Base-by-base conservation (phyloP, 2,329 filamentous ascomycete species). In the Phialophora verrucosa region DNA sequence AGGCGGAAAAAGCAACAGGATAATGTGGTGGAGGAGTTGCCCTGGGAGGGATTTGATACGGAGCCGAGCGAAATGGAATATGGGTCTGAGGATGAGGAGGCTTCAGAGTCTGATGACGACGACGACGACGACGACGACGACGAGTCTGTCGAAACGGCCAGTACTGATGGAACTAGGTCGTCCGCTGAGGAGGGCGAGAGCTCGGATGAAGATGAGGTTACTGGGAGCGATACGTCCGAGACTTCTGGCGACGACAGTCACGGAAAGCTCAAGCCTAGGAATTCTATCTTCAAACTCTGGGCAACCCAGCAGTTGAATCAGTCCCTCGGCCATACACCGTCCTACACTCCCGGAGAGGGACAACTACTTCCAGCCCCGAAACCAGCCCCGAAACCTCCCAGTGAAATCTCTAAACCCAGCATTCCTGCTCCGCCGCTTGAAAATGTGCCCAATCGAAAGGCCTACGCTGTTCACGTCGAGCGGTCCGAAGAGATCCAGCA, bases 231-330 rank as follows among this genome's bases (percentile, higher is more conserved):
- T 31, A 57, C 31, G 7, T 75, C 75, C 38, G 72, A 74, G 47
- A 76, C 79, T 6, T 69, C 70, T 67, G 57, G 76, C 62, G 61
- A 78, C 70, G 70, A 80, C 77, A 47, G 31, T n/a, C 31, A 35
- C 12, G n/a, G 38, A 20, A 73, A 75, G 79, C 68, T 87, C 62
- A 31, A 76, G 71, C 76, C 79, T 44, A 75, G 80, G 62, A 75
- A 78, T 50, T 90, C 87, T 1, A 92, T 92, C 0, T 99, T 99
- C 83, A 98, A 98, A 77, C 86, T 90, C 2, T 99, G 95, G 95
- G 95, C 95, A 23, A 88, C 89, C 32, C 88, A 91, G 73, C 90
- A 95, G 78, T 87, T 93, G 64, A 97, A 97, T 73, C 87, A 94
- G 73, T 90, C 91, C 4, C 82, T 96, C 35, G 93, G 93, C 5